Conservation (phyloP, 805 yeast species). For the Jamesozyma spencerorum region DNA sequence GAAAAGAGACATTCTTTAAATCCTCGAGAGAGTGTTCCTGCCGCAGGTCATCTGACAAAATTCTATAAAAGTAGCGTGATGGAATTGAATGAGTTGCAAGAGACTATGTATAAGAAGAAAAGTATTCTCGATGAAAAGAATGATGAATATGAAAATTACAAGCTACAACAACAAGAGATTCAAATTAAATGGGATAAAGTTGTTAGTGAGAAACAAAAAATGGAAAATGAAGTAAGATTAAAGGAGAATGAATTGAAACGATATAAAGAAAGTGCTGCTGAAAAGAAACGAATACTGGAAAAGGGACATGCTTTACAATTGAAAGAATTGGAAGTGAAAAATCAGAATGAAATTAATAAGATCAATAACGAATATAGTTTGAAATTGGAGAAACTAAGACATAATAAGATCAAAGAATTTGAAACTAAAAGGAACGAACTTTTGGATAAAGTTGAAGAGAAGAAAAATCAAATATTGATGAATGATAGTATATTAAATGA, state of each 20-base stretch:
- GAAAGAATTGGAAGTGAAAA: slow-evolving; percentile 28
- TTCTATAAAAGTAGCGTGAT: slow-evolving; percentile 27
- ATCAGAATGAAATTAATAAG: slow-evolving; percentile 32
- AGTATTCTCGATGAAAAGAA: slow-evolving; percentile 17
- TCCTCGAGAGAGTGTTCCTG: neutral
- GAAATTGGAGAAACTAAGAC: slow-evolving; percentile 34
- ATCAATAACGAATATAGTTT: slow-evolving; percentile 28
- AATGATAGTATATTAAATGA: slow-evolving; percentile 14
- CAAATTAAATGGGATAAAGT: slow-evolving; percentile 23
- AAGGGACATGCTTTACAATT: slow-evolving; percentile 30
- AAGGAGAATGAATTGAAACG: slow-evolving; percentile 28
- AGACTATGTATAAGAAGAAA: slow-evolving; percentile 20
- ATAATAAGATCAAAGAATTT: slow-evolving; percentile 28
- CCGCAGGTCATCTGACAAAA: slow-evolving; percentile 16
- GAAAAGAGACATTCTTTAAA: slow-evolving; percentile 1
- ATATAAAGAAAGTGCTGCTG: slow-evolving; percentile 22
- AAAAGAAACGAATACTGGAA: slow-evolving; percentile 18
- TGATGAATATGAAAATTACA: slow-evolving; percentile 16
- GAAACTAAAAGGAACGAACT: slow-evolving; percentile 26
- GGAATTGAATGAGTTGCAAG: slow-evolving; percentile 25
- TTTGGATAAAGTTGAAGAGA: slow-evolving; percentile 25
- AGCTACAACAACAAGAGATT: slow-evolving; percentile 14
- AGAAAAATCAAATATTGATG: slow-evolving; percentile 18
- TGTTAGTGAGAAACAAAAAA: slow-evolving; percentile 20
- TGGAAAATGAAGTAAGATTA: slow-evolving; percentile 22